Evolutionary conservation across 192 early-diverging fungal species (phyloP).

Genomic region (Gonapodya prolifera): DNA sequence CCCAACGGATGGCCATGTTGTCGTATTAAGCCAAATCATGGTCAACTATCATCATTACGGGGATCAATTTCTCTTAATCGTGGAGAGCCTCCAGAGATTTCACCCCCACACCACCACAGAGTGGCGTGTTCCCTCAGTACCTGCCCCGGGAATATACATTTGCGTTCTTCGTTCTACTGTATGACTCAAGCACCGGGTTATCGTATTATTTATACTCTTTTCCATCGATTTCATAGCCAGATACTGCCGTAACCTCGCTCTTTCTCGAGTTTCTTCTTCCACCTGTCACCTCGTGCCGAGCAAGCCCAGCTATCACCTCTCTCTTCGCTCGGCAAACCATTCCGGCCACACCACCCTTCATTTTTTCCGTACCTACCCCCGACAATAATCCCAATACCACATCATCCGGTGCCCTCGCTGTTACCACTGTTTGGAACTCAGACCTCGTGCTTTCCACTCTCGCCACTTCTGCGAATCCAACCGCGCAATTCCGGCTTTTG

Average conservation of each 20-base stretch:
- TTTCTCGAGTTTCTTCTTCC: neutral
- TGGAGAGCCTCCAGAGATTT: neutral
- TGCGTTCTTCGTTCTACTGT: neutral
- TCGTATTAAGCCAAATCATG: neutral
- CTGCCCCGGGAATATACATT: neutral
- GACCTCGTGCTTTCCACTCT: neutral
- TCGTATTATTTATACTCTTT: neutral
- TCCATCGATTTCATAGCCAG: neutral
- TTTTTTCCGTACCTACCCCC: neutral
- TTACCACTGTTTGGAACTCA: neutral
- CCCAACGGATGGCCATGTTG: neutral
- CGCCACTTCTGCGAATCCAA: neutral
- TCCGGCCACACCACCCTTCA: neutral
- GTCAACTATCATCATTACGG: neutral
- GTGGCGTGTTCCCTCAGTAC: neutral
- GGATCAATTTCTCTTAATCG: neutral
- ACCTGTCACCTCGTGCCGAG: neutral
- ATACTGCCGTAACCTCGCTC: neutral
- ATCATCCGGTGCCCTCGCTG: neutral
- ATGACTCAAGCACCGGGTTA: neutral
- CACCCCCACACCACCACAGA: too few relatives aligned
- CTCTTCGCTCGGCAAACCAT: neutral
- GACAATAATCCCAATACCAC: neutral
- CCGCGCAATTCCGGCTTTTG: neutral
- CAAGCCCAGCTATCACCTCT: neutral